Conservation (phyloP, 2,329 filamentous ascomycete genomes). For the Capronia coronata region DNA sequence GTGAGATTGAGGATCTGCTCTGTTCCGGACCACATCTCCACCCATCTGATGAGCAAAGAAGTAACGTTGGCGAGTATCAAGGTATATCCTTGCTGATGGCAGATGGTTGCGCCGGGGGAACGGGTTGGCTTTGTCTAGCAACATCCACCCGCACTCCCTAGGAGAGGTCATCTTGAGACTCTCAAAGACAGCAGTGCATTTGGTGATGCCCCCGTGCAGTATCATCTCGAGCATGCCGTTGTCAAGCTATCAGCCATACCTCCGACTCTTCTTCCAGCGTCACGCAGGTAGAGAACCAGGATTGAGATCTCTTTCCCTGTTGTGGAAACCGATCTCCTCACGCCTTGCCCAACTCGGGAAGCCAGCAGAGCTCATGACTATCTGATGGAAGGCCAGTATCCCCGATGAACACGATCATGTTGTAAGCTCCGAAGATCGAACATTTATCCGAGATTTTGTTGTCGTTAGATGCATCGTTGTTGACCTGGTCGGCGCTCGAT, state of each 20-base stretch:
- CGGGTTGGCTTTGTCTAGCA: neutral
- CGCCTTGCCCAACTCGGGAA: too few species aligned
- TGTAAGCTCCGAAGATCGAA: neutral
- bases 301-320: too few species aligned
- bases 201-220: too few species aligned
- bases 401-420: neutral
- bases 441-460: conserved; percentile 1
- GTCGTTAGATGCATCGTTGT: neutral
- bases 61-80: neutral
- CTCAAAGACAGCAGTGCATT: neutral
- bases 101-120: neutral
- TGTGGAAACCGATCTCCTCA: too few species aligned
- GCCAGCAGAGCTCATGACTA: neutral
- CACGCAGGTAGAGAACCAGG: too few species aligned
- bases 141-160: neutral
- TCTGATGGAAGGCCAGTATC: neutral
- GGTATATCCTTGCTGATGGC: neutral
- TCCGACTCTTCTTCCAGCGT: too few species aligned
- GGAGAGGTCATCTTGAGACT: neutral
- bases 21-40: neutral
- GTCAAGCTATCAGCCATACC: too few species aligned
- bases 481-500: neutral
- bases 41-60: too few species aligned
- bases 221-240: too few species aligned
- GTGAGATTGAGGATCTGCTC: neutral